Base-by-base conservation (phyloP, 768 basidiomycete genomes). In the Calocybe indica region DNA sequence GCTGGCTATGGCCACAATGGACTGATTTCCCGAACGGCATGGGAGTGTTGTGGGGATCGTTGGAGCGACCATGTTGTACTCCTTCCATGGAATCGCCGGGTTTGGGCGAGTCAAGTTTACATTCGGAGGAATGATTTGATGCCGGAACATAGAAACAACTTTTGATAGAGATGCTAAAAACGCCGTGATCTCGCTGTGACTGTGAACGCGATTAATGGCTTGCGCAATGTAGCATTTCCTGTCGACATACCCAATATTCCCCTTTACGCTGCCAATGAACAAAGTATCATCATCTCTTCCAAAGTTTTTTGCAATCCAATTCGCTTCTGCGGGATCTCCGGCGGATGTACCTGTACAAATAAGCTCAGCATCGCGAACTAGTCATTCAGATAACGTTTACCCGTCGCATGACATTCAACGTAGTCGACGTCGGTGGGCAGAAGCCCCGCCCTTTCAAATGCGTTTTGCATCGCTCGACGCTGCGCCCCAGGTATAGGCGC, bases 301-400 rank as follows among this genome's bases (percentile, higher is more conserved):
- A 50, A 72, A 72, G n/a, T 57, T 38, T 32, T 59, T 58, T 1
- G 74, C 75, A 13, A 73, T 71, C 60, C 71, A 72, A 47, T 76
- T 78, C 7, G 70, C 71, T 53, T 79, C 77, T 1, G 67, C 71
- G 1, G 77, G 75, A 51, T 79, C 77, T 0, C 75, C 77, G 29
- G 58, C 64, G 33, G 70, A 65, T 3, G 77, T 77, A 60, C 73
- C 75, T 14, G 4, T 22, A 4, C 22, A 22, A 22, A 22, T 4
- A 4, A 22, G 2, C 4, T 22, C 4, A 22, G 22, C 22, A 22
- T 22, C n/a, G 22, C 1, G 22, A 22, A 22, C 22, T 22, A 22
- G 22, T 22, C 22, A 22, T 22, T 22, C 22, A 22, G 4, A 22
- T 22, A 22, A 22, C 22, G 22, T 4, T 22, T 22, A 22, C 22